Evolutionary conservation across 495 filamentous ascomycete species (phyloP).

Genomic region (Clavariopsis aquatica): DNA sequence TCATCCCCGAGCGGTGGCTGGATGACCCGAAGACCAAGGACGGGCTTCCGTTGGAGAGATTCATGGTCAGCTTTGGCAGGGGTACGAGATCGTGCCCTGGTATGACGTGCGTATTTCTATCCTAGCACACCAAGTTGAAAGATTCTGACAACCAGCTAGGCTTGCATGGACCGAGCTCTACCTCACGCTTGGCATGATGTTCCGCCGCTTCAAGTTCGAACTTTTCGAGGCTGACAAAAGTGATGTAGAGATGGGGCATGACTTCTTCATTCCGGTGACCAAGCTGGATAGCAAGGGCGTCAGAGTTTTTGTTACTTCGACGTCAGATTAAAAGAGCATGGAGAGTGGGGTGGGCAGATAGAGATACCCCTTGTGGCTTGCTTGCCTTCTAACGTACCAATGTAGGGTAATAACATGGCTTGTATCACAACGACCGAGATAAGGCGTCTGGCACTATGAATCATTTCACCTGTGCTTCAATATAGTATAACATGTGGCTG

Average conservation of each 20-base stretch:
- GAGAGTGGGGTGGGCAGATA: too few relatives aligned
- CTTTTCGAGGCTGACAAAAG: slow-evolving; percentile 22
- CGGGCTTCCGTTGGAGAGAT: slow-evolving; percentile 26
- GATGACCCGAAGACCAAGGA: slow-evolving; percentile 24
- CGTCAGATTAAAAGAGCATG: slow-evolving; percentile 8
- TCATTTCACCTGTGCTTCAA: too few relatives aligned
- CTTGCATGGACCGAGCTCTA: slow-evolving; percentile 39
- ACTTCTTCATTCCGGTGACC: slow-evolving; percentile 34
- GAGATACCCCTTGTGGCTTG: too few relatives aligned
- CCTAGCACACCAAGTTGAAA: background rate
- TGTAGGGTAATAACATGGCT: too few relatives aligned
- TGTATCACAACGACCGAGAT: too few relatives aligned
- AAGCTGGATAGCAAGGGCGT: slow-evolving; percentile 32
- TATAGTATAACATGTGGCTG: too few relatives aligned
- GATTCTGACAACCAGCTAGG: background rate
- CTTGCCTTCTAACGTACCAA: too few relatives aligned
- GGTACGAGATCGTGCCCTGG: slow-evolving; percentile 35
- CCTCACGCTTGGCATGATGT: slow-evolving; percentile 35
- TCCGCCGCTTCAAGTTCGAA: slow-evolving; percentile 36
- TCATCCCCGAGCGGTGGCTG: slow-evolving; percentile 37
- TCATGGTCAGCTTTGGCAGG: slow-evolving; percentile 35
- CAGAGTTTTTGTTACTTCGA: slow-evolving; percentile 18
- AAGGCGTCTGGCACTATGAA: too few relatives aligned
- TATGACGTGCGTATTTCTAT: slow-evolving; percentile 24
- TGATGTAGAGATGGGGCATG: slow-evolving; percentile 32